Evolutionary conservation across 176 grass and related monocot species (phyloP).

Genomic region (Oryza glumipatula): DNA sequence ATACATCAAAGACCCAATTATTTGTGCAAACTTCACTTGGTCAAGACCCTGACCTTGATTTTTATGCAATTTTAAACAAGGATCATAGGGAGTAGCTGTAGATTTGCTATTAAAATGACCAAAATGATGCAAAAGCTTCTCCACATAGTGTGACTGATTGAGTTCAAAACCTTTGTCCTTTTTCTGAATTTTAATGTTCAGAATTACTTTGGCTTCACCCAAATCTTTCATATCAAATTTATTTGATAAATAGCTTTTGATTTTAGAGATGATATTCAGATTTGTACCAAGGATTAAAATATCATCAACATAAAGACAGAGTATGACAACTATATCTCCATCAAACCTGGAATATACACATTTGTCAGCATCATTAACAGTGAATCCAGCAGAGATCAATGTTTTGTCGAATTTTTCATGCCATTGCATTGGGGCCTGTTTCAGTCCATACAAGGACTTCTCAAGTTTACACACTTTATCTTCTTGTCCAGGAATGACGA

Average conservation of each 20-base stretch:
- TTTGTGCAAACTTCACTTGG: neutral
- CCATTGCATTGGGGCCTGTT: slow-evolving; percentile 14
- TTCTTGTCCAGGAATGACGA: slow-evolving; percentile 14
- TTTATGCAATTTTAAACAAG: neutral
- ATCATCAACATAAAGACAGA: slow-evolving; percentile 4
- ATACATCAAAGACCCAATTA: neutral
- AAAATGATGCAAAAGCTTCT: neutral
- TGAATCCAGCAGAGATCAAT: slow-evolving; percentile 17
- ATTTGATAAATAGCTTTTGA: neutral
- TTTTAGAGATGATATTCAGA: slow-evolving; percentile 2
- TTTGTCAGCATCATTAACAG: slow-evolving; percentile 34
- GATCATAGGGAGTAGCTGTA: neutral
- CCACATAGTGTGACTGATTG: slow-evolving; percentile 1
- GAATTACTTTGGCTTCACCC: neutral
- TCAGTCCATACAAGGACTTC: neutral
- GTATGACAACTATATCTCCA: neutral
- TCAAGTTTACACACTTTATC: slow-evolving; percentile 23
- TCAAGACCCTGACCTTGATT: neutral
- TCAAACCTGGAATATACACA: slow-evolving; percentile 24
- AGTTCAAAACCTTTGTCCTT: slow-evolving; percentile 20
- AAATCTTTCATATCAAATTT: slow-evolving; percentile 7
- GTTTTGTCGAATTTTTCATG: slow-evolving; percentile 38
- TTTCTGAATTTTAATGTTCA: slow-evolving; percentile 13
- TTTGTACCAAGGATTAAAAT: slow-evolving; percentile 3
- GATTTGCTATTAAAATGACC: neutral